Percentiles rank a stretch among this genome's conserved stretches.
Evolutionary conservation across 2,329 filamentous ascomycete genomes (phyloP).

Genomic region (Cladophialophora carrionii): DNA sequence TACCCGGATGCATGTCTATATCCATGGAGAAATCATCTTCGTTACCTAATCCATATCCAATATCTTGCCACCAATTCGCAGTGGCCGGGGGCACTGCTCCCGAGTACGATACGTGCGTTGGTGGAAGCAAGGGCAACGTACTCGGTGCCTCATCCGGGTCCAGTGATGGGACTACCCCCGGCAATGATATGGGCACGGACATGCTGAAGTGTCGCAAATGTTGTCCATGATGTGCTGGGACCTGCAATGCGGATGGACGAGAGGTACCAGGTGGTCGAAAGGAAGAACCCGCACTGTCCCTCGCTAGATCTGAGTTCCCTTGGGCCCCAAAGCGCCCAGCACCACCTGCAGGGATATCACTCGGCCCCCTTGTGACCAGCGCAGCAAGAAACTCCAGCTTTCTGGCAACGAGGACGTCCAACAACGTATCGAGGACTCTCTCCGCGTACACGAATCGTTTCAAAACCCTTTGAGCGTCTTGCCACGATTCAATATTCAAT

Average conservation of each 20-base stretch:
- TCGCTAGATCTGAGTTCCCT: not conserved
- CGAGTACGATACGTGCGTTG: not conserved
- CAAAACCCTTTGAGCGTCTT: constrained; percentile 16
- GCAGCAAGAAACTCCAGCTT: constrained; percentile 19
- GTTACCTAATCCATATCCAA: constrained; percentile 5
- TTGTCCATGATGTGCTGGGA: not conserved
- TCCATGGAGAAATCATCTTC: constrained; percentile 15
- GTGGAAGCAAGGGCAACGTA: not conserved
- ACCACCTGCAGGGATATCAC: not conserved
- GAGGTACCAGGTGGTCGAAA: not conserved
- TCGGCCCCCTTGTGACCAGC: constrained; percentile 7
- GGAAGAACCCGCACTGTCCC: not conserved
- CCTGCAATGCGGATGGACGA: constrained; percentile 8
- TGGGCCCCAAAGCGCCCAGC: constrained; percentile 4
- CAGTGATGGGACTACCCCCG: not conserved
- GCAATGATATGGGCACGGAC: constrained; percentile 1
- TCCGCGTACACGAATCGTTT: constrained; percentile 19
- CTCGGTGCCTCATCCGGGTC: not conserved
- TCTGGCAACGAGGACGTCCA: constrained; percentile 15
- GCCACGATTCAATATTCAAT: constrained; percentile 16
- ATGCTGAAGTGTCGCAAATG: not conserved
- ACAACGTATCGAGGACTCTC: constrained; percentile 12
- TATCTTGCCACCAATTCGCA: constrained; percentile 16
- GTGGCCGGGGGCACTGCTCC: not conserved
- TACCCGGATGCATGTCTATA: constrained; percentile 17